These are phyloP conservation scores for Pseudognaphalium luteoalbum DNA, from an alignment of 129 eudicot genomes.

Conservation along the genomic window DNA sequence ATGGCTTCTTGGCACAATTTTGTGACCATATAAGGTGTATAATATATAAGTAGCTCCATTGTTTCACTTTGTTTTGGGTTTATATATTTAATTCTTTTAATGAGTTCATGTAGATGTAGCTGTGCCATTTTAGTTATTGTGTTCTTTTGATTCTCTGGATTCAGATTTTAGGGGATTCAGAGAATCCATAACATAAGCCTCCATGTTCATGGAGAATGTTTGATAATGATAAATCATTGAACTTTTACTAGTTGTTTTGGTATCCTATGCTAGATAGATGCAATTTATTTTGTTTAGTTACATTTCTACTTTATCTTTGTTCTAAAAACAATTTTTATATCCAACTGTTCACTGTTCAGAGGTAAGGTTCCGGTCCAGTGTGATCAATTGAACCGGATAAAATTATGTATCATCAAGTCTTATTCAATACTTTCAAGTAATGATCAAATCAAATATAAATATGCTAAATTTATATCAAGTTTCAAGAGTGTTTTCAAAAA, in stretches of 20 bases:
- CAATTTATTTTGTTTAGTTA: too few relatives aligned
- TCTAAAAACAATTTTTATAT: too few relatives aligned
- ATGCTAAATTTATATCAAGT: too few relatives aligned
- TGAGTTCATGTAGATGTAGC: conserved; percentile 16
- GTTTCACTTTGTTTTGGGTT: not conserved
- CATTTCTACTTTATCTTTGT: too few relatives aligned
- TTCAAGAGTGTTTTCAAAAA: too few relatives aligned
- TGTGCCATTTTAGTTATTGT: conserved; percentile 38
- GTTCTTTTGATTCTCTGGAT: conserved; percentile 49
- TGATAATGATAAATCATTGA: not conserved
- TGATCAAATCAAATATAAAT: too few relatives aligned
- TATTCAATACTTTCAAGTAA: too few relatives aligned
- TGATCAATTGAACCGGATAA: too few relatives aligned
- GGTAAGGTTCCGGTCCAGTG: too few relatives aligned
- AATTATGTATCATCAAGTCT: too few relatives aligned
- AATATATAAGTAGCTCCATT: conserved; percentile 41
- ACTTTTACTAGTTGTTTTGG: not conserved
- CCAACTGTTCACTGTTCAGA: too few relatives aligned
- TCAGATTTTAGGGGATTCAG: conserved; percentile 65
- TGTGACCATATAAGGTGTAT: conserved; percentile 51
- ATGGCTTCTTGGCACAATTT: conserved; percentile 58
- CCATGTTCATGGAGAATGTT: not conserved
- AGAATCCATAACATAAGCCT: conserved; percentile 44
- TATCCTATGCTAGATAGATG: too few relatives aligned
- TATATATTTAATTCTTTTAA: not conserved